A percentile compares a stretch with the other conserved stretches of the same genome.
phyloP scores from a whole-genome alignment of 495 filamentous ascomycete genomes.

The Aspergillus haitiensis region DNA sequence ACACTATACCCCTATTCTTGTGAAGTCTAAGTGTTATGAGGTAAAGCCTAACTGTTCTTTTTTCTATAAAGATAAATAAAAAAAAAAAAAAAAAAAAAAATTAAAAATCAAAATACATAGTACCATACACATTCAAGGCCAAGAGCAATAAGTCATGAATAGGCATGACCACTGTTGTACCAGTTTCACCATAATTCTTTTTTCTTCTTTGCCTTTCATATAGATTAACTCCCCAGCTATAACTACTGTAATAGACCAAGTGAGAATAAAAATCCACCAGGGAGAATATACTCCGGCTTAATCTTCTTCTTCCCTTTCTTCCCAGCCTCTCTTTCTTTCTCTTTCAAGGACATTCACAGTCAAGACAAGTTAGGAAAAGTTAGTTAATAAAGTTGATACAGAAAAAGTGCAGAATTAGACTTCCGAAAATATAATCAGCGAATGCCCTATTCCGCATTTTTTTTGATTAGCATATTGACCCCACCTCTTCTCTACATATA shows the following conservation, averaged over 20 bases:
- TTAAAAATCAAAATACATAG: too few species aligned
- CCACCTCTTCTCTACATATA: too few species aligned
- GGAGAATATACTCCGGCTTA: constrained; percentile 5
- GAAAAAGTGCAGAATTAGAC: constrained; percentile 95
- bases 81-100: too few species aligned
- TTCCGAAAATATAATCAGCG: constrained; percentile 94
- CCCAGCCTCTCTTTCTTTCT: neutral
- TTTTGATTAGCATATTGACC: neutral
- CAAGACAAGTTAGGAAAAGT: constrained; percentile 10
- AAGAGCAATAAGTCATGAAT: too few species aligned
- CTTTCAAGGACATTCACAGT: too few species aligned
- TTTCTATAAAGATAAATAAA: too few species aligned
- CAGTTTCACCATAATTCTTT: too few species aligned
- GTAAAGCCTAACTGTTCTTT: too few species aligned
- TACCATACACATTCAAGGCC: too few species aligned
- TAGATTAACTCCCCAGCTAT: neutral
- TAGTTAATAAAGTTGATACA: constrained; percentile 99
- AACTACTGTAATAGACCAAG: neutral
- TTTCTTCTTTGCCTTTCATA: neutral
- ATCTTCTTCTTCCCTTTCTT: neutral
- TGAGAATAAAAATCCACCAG: constrained; percentile 12
- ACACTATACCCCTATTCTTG: too few species aligned
- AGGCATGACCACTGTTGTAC: too few species aligned
- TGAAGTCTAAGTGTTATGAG: too few species aligned
- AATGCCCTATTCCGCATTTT: constrained; percentile 66